Conservation (phyloP, 352 stramenopile species). For the Phytophthora syringae region DNA sequence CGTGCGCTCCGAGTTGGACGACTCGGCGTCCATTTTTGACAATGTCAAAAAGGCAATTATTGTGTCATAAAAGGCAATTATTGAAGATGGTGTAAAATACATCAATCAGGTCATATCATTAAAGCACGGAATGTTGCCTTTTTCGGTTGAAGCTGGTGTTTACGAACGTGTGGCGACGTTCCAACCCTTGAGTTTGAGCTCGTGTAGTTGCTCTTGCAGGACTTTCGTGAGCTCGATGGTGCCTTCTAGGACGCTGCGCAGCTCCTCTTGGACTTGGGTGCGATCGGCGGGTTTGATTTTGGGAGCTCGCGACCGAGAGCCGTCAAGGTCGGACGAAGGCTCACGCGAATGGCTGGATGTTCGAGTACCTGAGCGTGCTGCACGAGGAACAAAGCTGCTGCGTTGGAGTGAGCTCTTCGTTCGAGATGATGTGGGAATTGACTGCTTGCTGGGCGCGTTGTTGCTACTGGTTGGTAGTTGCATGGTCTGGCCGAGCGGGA, state of each 20-base stretch:
- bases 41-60: not conserved
- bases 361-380: slow-evolving; percentile 9
- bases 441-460: not conserved
- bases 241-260: slow-evolving; percentile 63
- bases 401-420: slow-evolving; percentile 7
- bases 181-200: slow-evolving; percentile 84
- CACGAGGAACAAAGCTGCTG: slow-evolving; percentile 11
- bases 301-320: slow-evolving; percentile 12
- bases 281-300: slow-evolving; percentile 49
- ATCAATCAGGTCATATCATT: not conserved
- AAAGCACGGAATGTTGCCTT: slow-evolving; percentile 7
- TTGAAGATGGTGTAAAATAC: slow-evolving; percentile 2
- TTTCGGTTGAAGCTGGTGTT: slow-evolving; percentile 7
- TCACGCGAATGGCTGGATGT: slow-evolving; percentile 15
- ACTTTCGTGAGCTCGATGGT: slow-evolving; percentile 78
- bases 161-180: slow-evolving; percentile 51
- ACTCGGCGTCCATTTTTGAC: slow-evolving; percentile 27
- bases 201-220: slow-evolving; percentile 76
- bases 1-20: slow-evolving; percentile 59
- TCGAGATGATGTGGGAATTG: not conserved
- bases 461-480: slow-evolving; percentile 10
- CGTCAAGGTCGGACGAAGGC: slow-evolving; percentile 11
- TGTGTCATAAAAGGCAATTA: no score
- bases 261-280: slow-evolving; percentile 73
- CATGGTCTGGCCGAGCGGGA: slow-evolving; percentile 61